Evolutionary conservation across 2,329 filamentous ascomycete species (phyloP).

Genomic region (Cordyceps fumosorosea): DNA sequence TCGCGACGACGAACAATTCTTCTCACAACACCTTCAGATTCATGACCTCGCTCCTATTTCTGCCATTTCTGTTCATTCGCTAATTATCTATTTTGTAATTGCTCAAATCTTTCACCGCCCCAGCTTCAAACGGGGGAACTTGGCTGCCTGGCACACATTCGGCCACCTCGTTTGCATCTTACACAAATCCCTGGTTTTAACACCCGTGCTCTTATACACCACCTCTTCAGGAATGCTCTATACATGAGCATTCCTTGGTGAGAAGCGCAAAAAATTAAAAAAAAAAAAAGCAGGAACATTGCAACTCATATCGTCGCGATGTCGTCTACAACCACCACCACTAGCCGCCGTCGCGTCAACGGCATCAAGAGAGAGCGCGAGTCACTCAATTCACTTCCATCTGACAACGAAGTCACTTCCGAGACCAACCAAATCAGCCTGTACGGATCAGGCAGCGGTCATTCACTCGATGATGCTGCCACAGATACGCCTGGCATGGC

Average conservation of each 20-base stretch:
- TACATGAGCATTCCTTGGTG: too few species aligned
- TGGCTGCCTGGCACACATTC: too few species aligned
- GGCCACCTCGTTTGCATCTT: too few species aligned
- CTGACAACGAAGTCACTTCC: conserved; percentile 2
- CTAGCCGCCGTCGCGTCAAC: background rate
- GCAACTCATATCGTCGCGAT: background rate
- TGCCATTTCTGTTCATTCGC: background rate
- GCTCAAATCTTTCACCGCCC: background rate
- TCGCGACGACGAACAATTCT: background rate
- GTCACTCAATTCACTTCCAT: conserved; percentile 9
- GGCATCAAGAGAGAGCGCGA: conserved; percentile 11
- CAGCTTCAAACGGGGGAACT: too few species aligned
- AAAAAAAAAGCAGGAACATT: too few species aligned
- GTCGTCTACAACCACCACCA: background rate
- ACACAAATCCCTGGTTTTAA: too few species aligned
- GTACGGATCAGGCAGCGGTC: background rate
- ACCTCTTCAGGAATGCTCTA: too few species aligned
- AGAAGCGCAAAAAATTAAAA: too few species aligned
- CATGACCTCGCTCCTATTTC: background rate
- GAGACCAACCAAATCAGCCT: background rate
- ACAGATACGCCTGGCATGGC: conserved; percentile 2
- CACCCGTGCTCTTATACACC: too few species aligned
- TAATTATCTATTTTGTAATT: background rate
- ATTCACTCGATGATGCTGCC: conserved; percentile 9
- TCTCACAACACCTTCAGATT: background rate